Conservation (phyloP, 176 grass and related monocot genomes). For the Lolium perenne region DNA sequence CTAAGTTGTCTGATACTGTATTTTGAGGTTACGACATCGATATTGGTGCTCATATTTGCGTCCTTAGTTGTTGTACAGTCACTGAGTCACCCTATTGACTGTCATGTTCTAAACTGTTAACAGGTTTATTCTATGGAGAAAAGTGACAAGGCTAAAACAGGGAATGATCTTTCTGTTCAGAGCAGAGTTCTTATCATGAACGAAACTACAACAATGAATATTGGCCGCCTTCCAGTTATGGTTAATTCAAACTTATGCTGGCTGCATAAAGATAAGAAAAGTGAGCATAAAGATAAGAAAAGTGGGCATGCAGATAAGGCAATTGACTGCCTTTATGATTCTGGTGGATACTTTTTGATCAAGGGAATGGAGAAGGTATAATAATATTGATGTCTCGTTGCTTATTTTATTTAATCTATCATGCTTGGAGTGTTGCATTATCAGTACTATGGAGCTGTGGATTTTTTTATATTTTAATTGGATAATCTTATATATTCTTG, state of each 20-base stretch:
- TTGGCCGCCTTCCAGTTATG: constrained; percentile 86
- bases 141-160: constrained; percentile 86
- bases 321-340: constrained; percentile 89
- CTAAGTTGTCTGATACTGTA: not conserved
- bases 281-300: not conserved
- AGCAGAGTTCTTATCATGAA: constrained; percentile 55
- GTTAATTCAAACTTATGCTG: constrained; percentile 88
- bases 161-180: constrained; percentile 64
- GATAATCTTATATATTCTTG: not conserved
- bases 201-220: constrained; percentile 58
- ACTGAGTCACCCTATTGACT: constrained; percentile 36
- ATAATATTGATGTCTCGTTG: constrained; percentile 33
- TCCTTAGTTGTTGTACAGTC: constrained; percentile 23
- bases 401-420: constrained; percentile 30
- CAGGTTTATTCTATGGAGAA: constrained; percentile 87
- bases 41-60: constrained; percentile 28
- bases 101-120: constrained; percentile 39
- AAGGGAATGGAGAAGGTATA: constrained; percentile 99
- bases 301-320: constrained; percentile 36
- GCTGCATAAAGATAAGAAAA: constrained; percentile 37
- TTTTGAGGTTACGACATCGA: not conserved
- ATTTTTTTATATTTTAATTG: not conserved
- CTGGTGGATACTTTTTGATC: constrained; percentile 97
- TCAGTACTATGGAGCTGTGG: not conserved
- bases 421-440: not conserved